Conservation (phyloP, 2,329 filamentous ascomycete species). For the Arthrobotrys sinensis region DNA sequence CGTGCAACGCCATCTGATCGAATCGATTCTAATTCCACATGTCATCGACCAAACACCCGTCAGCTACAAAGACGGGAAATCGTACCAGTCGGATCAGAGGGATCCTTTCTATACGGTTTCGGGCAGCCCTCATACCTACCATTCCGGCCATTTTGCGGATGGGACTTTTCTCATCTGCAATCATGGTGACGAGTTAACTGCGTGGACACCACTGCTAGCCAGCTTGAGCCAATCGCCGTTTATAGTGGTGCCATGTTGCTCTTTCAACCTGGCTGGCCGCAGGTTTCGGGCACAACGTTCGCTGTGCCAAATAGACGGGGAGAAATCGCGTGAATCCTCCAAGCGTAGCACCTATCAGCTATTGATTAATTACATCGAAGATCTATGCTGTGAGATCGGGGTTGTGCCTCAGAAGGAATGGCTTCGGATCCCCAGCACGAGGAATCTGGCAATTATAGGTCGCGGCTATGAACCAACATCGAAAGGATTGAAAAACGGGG, state of each 20-base stretch:
- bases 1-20: slow-evolving; percentile 72
- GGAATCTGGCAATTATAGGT: slow-evolving; percentile 86
- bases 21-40: slow-evolving; percentile 75
- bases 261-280: slow-evolving; percentile 80
- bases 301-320: slow-evolving; percentile 60
- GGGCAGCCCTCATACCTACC: slow-evolving; percentile 66
- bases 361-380: slow-evolving; percentile 82
- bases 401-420: slow-evolving; percentile 86
- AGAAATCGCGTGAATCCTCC: slow-evolving; percentile 35
- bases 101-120: slow-evolving; percentile 38
- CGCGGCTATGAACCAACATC: slow-evolving; percentile 66
- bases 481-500: neutral
- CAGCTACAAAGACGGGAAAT: neutral
- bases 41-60: slow-evolving; percentile 66
- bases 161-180: slow-evolving; percentile 96
- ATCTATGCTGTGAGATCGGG: slow-evolving; percentile 79
- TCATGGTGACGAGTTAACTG: slow-evolving; percentile 94
- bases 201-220: slow-evolving; percentile 93
- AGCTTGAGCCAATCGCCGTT: slow-evolving; percentile 83
- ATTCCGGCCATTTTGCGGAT: slow-evolving; percentile 77
- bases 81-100: neutral
- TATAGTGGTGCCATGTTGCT: slow-evolving; percentile 95
- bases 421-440: slow-evolving; percentile 90
- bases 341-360: slow-evolving; percentile 78
- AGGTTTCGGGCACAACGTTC: slow-evolving; percentile 76